A percentile compares a stretch with the other conserved stretches of the same genome.
Conservation (phyloP, 1,139 yeast species). For the Nakaseomyces bracarensis region DNA sequence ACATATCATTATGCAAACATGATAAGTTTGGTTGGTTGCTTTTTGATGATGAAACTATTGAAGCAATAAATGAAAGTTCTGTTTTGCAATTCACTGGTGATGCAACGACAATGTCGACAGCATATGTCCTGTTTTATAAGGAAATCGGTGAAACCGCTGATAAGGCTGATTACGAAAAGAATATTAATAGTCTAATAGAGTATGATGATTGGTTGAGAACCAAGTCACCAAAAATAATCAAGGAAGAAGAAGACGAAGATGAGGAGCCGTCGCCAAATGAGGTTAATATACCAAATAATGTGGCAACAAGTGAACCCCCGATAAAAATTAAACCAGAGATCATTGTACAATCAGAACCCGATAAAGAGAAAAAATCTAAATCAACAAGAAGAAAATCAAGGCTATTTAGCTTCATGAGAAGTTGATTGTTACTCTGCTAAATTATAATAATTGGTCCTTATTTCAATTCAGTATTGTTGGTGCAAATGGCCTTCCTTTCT, state of each 20-base stretch:
- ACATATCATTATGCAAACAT: conserved; percentile 78
- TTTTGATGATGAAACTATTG: conserved; percentile 94
- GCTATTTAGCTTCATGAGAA: conserved; percentile 19
- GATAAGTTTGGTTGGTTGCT: conserved; percentile 77
- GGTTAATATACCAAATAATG: neutral
- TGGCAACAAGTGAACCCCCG: neutral
- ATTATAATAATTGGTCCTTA: too few relatives aligned
- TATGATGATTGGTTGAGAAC: conserved; percentile 20
- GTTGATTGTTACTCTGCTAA: neutral
- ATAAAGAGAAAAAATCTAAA: conserved; percentile 1
- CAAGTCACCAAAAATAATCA: neutral
- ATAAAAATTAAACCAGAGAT: neutral
- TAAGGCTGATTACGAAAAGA: conserved; percentile 13
- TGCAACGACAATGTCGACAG: conserved; percentile 80
- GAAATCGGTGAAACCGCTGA: conserved; percentile 20
- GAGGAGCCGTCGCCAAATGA: neutral
- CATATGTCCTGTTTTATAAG: conserved; percentile 77
- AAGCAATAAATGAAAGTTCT: conserved; percentile 71
- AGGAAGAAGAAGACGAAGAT: conserved; percentile 2
- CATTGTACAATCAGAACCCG: neutral
- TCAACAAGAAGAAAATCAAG: conserved; percentile 13
- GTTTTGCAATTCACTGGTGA: conserved; percentile 86
- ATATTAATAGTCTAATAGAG: conserved; percentile 21
- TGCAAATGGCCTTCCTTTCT: neutral
- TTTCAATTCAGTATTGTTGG: neutral